Percentiles rank a stretch among this genome's conserved stretches.
Evolutionary conservation across 2,329 filamentous ascomycete genomes (phyloP).

Genomic region (Fonsecaea multimorphosa): DNA sequence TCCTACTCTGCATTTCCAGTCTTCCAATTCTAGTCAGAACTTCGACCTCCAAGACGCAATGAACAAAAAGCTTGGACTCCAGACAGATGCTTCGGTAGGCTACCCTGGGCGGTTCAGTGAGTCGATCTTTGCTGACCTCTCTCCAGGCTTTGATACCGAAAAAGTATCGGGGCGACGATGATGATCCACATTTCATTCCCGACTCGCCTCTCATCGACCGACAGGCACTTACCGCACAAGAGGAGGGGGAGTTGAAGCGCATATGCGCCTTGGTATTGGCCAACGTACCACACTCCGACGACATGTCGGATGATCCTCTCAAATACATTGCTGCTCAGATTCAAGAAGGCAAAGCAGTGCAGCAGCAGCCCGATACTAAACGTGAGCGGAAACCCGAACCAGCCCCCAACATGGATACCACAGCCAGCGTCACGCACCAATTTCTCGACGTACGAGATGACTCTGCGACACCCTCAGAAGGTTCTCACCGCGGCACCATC

Average conservation of each 20-base stretch:
- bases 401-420: slow-evolving; percentile 14
- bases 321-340: slow-evolving; percentile 43
- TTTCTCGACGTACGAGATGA: slow-evolving; percentile 24
- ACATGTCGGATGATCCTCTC: slow-evolving; percentile 39
- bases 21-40: not conserved
- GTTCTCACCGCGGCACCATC: slow-evolving; percentile 34
- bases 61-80: slow-evolving; percentile 19
- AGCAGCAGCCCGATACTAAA: slow-evolving; percentile 32
- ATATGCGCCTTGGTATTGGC: slow-evolving; percentile 43
- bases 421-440: slow-evolving; percentile 33
- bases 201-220: slow-evolving; percentile 45
- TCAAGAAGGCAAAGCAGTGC: slow-evolving; percentile 42
- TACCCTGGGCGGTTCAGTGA: not conserved
- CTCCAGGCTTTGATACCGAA: slow-evolving; percentile 37
- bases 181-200: slow-evolving; percentile 42
- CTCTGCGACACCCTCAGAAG: slow-evolving; percentile 35
- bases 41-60: slow-evolving; percentile 8
- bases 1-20: not conserved
- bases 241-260: slow-evolving; percentile 46
- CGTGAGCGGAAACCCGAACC: slow-evolving; percentile 35
- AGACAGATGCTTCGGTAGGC: slow-evolving; percentile 26
- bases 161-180: slow-evolving; percentile 46
- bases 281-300: slow-evolving; percentile 39
- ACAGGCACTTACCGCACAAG: slow-evolving; percentile 43
- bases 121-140: slow-evolving; percentile 4